A percentile compares a stretch with the other conserved stretches of the same genome.
Evolutionary conservation across 2,329 filamentous ascomycete genomes (phyloP).

Genomic region (Clarireedia sp.): DNA sequence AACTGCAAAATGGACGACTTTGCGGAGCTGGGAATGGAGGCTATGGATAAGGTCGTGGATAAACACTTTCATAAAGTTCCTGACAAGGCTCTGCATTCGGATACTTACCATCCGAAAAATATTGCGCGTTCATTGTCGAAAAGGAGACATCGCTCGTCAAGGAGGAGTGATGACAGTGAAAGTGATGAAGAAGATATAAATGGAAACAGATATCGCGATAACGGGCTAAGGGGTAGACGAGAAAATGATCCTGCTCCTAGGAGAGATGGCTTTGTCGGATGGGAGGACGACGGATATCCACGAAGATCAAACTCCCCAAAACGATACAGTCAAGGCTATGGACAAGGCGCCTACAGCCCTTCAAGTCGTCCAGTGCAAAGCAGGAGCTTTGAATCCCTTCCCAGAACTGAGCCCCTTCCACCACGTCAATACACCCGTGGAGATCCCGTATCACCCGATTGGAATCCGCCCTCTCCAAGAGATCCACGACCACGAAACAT

Average conservation of each 20-base stretch:
- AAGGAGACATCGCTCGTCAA: background rate
- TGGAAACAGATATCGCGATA: background rate
- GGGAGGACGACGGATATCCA: no score
- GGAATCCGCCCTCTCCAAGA: no score
- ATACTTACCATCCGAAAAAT: background rate
- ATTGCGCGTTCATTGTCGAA: background rate
- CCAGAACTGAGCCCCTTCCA: no score
- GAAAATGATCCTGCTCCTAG: background rate
- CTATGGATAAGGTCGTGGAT: slow-evolving; percentile 8
- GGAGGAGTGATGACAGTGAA: background rate
- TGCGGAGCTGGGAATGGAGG: background rate
- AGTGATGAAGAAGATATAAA: background rate
- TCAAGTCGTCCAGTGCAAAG: no score
- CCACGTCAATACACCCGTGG: no score
- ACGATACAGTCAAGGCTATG: no score
- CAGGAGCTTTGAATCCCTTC: no score
- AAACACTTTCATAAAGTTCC: slow-evolving; percentile 17
- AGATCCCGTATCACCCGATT: no score
- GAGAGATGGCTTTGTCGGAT: background rate
- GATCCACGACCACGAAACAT: no score
- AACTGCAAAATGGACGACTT: background rate
- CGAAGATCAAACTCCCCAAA: no score
- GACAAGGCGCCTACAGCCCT: no score
- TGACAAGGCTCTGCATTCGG: background rate
- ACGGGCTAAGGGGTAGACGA: background rate